phyloP scores from a whole-genome alignment of 2,329 filamentous ascomycete species.

The Beauveria sp. region DNA sequence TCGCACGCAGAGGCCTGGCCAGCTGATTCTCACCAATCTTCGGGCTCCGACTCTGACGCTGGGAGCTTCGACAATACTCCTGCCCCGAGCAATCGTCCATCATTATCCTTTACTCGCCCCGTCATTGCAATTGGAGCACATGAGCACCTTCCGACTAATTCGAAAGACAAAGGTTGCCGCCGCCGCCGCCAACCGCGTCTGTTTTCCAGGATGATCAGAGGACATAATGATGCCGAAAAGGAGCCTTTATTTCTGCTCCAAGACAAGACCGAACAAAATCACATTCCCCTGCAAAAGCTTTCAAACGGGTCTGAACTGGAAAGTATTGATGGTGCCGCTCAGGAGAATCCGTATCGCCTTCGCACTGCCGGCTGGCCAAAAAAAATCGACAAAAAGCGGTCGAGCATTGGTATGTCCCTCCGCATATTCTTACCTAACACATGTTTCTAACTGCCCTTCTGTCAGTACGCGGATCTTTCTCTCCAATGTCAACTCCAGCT shows the following conservation, averaged over 20 bases:
- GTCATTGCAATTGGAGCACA: not conserved
- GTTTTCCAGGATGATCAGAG: not conserved
- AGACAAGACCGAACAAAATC: not conserved
- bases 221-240: not conserved
- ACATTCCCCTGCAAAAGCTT: not conserved
- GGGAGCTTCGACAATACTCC: conserved; percentile 27
- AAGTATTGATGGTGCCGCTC: not conserved
- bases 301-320: not conserved
- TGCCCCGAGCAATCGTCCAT: conserved; percentile 23
- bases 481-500: not conserved
- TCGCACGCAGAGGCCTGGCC: conserved; percentile 6
- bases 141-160: not conserved
- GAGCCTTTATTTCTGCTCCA: not conserved
- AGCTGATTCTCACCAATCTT: not conserved
- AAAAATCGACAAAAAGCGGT: not conserved
- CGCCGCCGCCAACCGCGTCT: not conserved
- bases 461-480: not conserved
- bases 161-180: not conserved
- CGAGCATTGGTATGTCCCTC: not conserved
- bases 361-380: not conserved
- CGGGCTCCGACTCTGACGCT: conserved; percentile 6
- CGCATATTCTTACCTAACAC: not conserved
- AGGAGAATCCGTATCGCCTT: not conserved
- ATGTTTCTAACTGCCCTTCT: not conserved
- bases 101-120: conserved; percentile 17